Evolutionary conservation across 179 eudicot species (phyloP).

Genomic region (Sideroxylon spinosum): DNA sequence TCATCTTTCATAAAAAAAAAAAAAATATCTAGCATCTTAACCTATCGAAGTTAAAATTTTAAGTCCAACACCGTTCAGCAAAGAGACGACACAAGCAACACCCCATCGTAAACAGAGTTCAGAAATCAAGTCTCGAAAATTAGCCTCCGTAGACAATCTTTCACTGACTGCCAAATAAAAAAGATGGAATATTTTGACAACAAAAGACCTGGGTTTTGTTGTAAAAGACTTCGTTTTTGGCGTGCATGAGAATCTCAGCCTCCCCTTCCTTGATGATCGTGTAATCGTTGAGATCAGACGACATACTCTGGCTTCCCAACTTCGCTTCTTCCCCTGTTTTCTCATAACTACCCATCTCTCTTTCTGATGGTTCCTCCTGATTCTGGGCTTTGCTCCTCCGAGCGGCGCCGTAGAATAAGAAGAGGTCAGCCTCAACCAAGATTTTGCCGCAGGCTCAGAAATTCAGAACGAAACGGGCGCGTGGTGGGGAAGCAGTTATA

Average conservation of each 20-base stretch:
- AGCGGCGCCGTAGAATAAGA: not conserved
- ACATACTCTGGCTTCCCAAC: conserved; percentile 22
- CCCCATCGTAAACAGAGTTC: not conserved
- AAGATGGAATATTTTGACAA: not conserved
- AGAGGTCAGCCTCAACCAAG: not conserved
- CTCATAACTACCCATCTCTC: conserved; percentile 51
- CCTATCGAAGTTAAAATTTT: not conserved
- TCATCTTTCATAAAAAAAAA: not conserved
- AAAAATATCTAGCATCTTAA: conserved; percentile 2
- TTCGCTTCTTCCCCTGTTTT: conserved; percentile 33
- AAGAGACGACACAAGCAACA: not conserved
- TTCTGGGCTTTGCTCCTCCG: conserved; percentile 8
- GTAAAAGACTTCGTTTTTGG: conserved; percentile 82
- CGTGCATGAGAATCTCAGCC: conserved; percentile 95
- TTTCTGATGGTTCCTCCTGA: not conserved
- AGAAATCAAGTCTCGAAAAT: not conserved
- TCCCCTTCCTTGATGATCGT: conserved; percentile 87
- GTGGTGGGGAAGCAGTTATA: not conserved
- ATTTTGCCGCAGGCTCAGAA: not conserved
- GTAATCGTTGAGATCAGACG: conserved; percentile 60
- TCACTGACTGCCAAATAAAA: not conserved
- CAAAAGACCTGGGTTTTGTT: conserved; percentile 81
- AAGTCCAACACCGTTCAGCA: not conserved
- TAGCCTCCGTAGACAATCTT: not conserved
- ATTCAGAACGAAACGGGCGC: not conserved